Percentiles rank a stretch among this genome's conserved stretches.
These are phyloP conservation scores for Komagataea norvegica DNA, from an alignment of 1,139 yeast genomes.

Conservation along the genomic window DNA sequence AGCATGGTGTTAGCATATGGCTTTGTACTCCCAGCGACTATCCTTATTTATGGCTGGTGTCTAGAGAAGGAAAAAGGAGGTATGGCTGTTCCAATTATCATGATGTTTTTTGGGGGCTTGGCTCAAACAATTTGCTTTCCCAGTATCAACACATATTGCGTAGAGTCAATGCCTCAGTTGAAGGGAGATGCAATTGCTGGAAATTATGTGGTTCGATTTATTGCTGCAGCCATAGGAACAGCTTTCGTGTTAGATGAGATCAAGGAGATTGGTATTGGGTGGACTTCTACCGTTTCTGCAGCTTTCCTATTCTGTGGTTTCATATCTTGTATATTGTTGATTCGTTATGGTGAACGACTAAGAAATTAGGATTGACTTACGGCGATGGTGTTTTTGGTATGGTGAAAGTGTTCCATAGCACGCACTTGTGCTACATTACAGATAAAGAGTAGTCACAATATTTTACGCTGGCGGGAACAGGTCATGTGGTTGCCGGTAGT, in stretches of 20 bases:
- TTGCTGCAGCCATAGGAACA: slow-evolving; percentile 47
- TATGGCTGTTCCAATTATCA: slow-evolving; percentile 46
- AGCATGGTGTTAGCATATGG: slow-evolving; percentile 38
- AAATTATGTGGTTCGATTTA: slow-evolving; percentile 45
- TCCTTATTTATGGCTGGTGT: slow-evolving; percentile 50
- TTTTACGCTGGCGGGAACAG: too few relatives aligned
- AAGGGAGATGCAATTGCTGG: slow-evolving; percentile 51
- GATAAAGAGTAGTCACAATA: too few relatives aligned
- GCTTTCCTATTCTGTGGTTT: slow-evolving; percentile 15
- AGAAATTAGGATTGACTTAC: too few relatives aligned
- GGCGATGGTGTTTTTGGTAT: too few relatives aligned
- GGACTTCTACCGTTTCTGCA: slow-evolving; percentile 42
- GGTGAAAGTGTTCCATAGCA: too few relatives aligned
- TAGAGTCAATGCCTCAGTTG: slow-evolving; percentile 49
- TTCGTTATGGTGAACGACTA: slow-evolving; percentile 16
- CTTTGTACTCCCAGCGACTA: slow-evolving; percentile 37
- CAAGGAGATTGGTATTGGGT: slow-evolving; percentile 46
- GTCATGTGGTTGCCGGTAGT: too few relatives aligned
- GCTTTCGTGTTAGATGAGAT: slow-evolving; percentile 44
- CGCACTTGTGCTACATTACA: too few relatives aligned
- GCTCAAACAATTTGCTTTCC: slow-evolving; percentile 50
- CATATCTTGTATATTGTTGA: slow-evolving; percentile 10
- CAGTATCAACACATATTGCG: slow-evolving; percentile 49
- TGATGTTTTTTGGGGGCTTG: slow-evolving; percentile 43
- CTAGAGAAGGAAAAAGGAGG: slow-evolving; percentile 46